phyloP scores from a whole-genome alignment of 2,329 filamentous ascomycete genomes.

The Corniculantispora saksenae region DNA sequence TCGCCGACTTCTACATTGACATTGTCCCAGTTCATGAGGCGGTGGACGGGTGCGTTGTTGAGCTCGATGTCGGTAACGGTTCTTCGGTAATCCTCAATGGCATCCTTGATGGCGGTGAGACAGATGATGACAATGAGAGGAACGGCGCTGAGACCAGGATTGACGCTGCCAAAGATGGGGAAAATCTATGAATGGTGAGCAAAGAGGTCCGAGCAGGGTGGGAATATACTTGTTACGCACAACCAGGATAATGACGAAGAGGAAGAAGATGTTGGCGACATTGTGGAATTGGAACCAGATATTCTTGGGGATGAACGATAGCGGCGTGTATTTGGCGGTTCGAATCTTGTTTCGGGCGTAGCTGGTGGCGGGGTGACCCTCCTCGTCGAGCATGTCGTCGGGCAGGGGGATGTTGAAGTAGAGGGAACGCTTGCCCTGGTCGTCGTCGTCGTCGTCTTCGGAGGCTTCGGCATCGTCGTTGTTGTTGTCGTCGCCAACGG shows the following conservation, averaged over 20 bases:
- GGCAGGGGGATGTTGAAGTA: constrained; percentile 89
- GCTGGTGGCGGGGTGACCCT: constrained; percentile 68
- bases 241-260: constrained; percentile 90
- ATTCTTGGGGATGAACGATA: constrained; percentile 96
- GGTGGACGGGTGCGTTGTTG: constrained; percentile 94
- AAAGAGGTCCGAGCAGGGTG: constrained; percentile 18
- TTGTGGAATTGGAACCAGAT: constrained; percentile 98
- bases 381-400: constrained; percentile 71
- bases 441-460: constrained; percentile 40
- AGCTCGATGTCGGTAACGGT: constrained; percentile 89
- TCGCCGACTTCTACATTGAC: constrained; percentile 90
- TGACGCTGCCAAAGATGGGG: constrained; percentile 88
- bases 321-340: constrained; percentile 93
- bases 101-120: constrained; percentile 91
- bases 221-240: constrained; percentile 56
- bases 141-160: constrained; percentile 85
- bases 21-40: constrained; percentile 84
- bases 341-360: constrained; percentile 95
- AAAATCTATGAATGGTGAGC: constrained; percentile 68
- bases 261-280: constrained; percentile 96
- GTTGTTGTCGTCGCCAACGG: constrained; percentile 29
- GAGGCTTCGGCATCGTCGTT: constrained; percentile 32
- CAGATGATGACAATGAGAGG: constrained; percentile 90
- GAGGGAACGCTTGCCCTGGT: constrained; percentile 56
- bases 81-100: constrained; percentile 90